phyloP scores from a whole-genome alignment of 495 filamentous ascomycete species.

The Daldinia concentrica region DNA sequence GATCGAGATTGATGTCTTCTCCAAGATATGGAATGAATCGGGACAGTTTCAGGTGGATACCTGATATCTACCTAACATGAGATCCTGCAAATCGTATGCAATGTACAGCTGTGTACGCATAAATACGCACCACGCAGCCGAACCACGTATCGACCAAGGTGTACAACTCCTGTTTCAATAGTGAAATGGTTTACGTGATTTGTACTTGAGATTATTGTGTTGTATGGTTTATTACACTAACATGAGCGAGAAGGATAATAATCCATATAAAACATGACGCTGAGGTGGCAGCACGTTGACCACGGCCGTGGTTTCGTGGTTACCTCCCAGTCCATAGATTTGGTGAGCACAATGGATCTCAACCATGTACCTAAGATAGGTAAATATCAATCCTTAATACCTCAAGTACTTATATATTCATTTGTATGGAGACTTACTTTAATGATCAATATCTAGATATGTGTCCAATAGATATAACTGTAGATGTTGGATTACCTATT shows the following conservation, averaged over 20 bases:
- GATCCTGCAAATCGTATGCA: background rate
- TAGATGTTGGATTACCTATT: background rate
- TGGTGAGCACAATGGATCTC: background rate
- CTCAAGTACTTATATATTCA: too few species aligned
- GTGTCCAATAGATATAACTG: background rate
- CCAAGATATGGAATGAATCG: background rate
- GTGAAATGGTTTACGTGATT: background rate
- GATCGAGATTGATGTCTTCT: background rate
- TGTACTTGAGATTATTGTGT: background rate
- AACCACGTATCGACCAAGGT: background rate
- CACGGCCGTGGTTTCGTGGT: background rate
- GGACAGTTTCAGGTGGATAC: background rate
- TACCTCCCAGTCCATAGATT: background rate
- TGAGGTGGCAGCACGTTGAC: background rate
- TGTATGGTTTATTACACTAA: background rate
- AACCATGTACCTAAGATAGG: background rate
- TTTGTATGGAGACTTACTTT: background rate
- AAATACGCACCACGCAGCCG: background rate
- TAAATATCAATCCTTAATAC: too few species aligned
- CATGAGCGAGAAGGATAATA: background rate
- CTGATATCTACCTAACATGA: background rate
- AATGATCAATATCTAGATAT: background rate
- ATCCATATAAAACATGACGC: background rate
- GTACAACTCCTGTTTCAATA: background rate
- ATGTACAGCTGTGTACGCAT: background rate